A percentile compares a stretch with the other conserved stretches of the same genome.
Evolutionary conservation across 805 yeast genomes (phyloP).

Genomic region (Candida nanaspora): DNA sequence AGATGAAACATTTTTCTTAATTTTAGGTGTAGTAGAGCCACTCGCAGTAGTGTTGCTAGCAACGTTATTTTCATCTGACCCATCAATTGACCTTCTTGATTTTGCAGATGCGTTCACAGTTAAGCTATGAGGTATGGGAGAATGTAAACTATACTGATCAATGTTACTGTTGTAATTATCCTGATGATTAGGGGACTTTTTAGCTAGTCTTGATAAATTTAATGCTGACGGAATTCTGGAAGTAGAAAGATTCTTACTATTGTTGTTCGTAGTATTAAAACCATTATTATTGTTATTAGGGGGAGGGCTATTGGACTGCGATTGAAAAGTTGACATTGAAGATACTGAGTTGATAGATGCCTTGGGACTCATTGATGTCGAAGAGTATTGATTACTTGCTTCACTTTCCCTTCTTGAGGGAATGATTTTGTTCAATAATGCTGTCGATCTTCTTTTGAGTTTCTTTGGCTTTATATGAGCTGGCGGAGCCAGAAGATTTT

Average conservation of each 20-base stretch:
- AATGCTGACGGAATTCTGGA: neutral
- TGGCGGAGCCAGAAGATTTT: neutral
- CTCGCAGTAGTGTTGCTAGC: neutral
- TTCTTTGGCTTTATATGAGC: slow-evolving; percentile 9
- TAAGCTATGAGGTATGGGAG: too few species aligned
- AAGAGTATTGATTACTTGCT: slow-evolving; percentile 1
- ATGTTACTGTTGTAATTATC: too few species aligned
- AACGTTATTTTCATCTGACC: neutral
- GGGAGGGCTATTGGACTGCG: neutral
- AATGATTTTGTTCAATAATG: slow-evolving; percentile 15
- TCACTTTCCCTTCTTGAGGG: slow-evolving; percentile 19
- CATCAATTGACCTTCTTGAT: too few species aligned
- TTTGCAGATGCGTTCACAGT: too few species aligned
- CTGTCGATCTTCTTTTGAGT: slow-evolving; percentile 16
- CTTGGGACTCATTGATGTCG: slow-evolving; percentile 1
- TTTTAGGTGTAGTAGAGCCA: neutral
- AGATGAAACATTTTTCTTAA: too few species aligned
- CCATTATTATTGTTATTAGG: too few species aligned
- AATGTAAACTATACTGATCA: too few species aligned
- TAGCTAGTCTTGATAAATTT: neutral
- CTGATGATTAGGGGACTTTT: too few species aligned
- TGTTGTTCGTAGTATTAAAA: neutral
- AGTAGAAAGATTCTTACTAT: neutral
- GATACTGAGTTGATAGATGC: neutral
- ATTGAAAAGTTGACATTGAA: neutral